These are phyloP conservation scores for Fusarium annulatum DNA, from an alignment of 2,329 filamentous ascomycete genomes.

Conservation along the genomic window DNA sequence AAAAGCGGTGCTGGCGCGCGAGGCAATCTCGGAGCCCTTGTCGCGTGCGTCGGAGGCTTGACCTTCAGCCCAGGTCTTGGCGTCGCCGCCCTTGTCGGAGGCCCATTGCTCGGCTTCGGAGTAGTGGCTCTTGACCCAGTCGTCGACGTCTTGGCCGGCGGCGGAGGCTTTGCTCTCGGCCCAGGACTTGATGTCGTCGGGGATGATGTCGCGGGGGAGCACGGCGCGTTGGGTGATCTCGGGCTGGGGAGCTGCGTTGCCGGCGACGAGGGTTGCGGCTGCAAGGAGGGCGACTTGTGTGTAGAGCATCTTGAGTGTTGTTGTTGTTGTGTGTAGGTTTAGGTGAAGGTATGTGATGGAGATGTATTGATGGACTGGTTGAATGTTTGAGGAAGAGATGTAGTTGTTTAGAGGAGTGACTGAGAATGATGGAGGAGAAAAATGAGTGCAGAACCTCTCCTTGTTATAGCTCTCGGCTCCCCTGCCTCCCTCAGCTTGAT, in stretches of 20 bases:
- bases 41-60: background rate
- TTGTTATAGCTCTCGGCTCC: conserved; percentile 27
- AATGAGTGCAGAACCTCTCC: conserved; percentile 5
- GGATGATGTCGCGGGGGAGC: conserved; percentile 29
- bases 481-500: conserved; percentile 6
- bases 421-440: background rate
- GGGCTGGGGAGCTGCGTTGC: background rate
- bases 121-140: conserved; percentile 24
- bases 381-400: background rate
- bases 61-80: conserved; percentile 5
- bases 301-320: conserved; percentile 38
- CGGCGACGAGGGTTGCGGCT: conserved; percentile 38
- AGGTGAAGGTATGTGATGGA: background rate
- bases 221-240: conserved; percentile 28
- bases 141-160: conserved; percentile 4
- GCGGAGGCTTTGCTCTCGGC: conserved; percentile 16
- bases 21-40: background rate
- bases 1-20: conserved; percentile 12
- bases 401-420: background rate
- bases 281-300: conserved; percentile 39
- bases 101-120: conserved; percentile 17
- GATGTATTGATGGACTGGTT: background rate
- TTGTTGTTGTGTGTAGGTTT: background rate
- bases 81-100: conserved; percentile 16
- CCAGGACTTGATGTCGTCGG: conserved; percentile 34